Evolutionary conservation across 2,329 filamentous ascomycete species (phyloP), one percentile per base, ranked within the genome.

Genomic region (Pseudofabraea citricarpa): DNA sequence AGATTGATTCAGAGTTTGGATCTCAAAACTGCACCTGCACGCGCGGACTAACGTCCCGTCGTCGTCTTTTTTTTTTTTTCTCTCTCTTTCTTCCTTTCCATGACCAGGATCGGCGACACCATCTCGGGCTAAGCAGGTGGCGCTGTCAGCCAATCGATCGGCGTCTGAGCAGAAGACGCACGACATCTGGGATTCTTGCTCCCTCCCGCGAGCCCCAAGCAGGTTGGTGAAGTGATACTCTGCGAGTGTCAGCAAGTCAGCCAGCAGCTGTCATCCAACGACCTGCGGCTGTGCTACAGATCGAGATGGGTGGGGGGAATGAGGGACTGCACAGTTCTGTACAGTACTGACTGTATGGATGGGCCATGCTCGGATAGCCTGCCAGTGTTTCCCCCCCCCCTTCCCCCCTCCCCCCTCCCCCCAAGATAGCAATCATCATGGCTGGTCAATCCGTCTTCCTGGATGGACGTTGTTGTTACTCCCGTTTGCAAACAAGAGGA

Each of bases 1-100:
- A 37, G 19, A 22, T n/a, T n/a, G 21, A 21, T 37, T 37, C n/a
- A 20, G 20, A 20, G 32, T 36, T 36, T n/a, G 35, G 27, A 31
- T 31, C 27, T 31, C 13, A 31, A 15, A 31, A 31, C 27, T 31
- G 27, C 27, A 31, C 13, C 29, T 37, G 35, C 35, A 37, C 35
- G 35, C 35, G 35, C 35, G 35, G 35, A 37, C 35, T 37, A 21
- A 37, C 35, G 21, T 37, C 16, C n/a, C 32, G n/a, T 16, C 27
- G 27, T 31, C 10, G 9, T n/a, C 27, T 31, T 31, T 29, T 31
- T 31, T n/a, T n/a, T n/a, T n/a, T n/a, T n/a, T n/a, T n/a, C n/a
- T n/a, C n/a, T n/a, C n/a, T n/a, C n/a, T n/a, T n/a, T n/a, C n/a
- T n/a, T n/a, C n/a, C n/a, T n/a, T n/a, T n/a, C n/a, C n/a, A 16